Percentiles rank a stretch among this genome's conserved stretches.
Conservation (phyloP, 306 rosid species). For the Pueraria montana region DNA sequence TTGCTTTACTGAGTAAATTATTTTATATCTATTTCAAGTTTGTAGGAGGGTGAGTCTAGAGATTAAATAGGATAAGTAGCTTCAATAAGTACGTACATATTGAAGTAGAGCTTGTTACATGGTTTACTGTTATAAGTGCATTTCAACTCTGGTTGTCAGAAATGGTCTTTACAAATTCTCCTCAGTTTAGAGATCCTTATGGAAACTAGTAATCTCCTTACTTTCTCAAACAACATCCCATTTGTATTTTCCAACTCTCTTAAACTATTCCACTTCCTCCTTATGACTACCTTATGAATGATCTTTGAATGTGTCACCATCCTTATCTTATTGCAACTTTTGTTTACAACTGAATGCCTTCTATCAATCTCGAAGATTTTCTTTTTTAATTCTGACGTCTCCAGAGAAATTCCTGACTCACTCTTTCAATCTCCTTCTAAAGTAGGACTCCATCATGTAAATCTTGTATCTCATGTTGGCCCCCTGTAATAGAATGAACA, state of each 20-base stretch:
- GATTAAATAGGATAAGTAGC: constrained; percentile 22
- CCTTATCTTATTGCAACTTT: not conserved
- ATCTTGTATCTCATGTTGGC: not conserved
- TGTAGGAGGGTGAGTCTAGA: constrained; percentile 25
- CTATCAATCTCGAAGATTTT: too few species aligned
- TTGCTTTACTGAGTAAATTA: constrained; percentile 11
- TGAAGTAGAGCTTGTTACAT: constrained; percentile 19
- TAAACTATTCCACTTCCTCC: not conserved
- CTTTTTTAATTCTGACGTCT: too few species aligned
- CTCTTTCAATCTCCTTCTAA: not conserved
- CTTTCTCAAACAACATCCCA: not conserved
- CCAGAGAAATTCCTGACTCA: not conserved
- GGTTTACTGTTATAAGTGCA: constrained; percentile 7
- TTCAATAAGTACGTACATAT: not conserved
- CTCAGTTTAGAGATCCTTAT: not conserved
- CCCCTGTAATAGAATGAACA: not conserved
- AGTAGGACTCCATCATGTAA: not conserved
- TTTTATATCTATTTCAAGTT: constrained; percentile 35
- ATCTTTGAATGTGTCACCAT: not conserved
- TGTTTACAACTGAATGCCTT: not conserved
- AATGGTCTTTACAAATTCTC: not conserved
- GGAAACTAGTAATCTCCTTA: not conserved
- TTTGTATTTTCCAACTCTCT: not conserved
- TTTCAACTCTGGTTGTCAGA: not conserved
- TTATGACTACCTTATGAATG: not conserved